phyloP scores from a whole-genome alignment of 208 protist species.

The Herpetomonas samuelpessoai region DNA sequence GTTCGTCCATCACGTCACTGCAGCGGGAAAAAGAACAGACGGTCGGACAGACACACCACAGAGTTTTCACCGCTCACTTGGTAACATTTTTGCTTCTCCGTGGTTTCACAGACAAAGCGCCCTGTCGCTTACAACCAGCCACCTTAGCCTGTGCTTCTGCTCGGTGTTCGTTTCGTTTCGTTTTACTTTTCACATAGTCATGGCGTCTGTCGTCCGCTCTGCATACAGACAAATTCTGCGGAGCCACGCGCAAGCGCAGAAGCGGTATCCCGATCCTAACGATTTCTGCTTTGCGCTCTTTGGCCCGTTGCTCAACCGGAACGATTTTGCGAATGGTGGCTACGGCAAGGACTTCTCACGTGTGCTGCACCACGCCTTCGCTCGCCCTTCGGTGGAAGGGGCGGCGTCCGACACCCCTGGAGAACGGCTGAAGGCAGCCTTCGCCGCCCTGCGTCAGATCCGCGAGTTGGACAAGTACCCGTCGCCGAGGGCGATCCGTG shows the following conservation, averaged over 20 bases:
- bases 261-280: slow-evolving; percentile 43
- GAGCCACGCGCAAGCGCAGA: slow-evolving; percentile 19
- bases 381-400: slow-evolving; percentile 40
- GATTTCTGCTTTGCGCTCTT: slow-evolving; percentile 74
- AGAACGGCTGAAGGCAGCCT: slow-evolving; percentile 47
- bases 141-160: neutral
- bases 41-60: too few species aligned
- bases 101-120: too few species aligned
- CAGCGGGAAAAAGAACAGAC: too few species aligned
- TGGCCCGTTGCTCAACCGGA: slow-evolving; percentile 43
- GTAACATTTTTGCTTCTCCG: too few species aligned
- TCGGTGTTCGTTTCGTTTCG: neutral
- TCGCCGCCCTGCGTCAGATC: slow-evolving; percentile 57
- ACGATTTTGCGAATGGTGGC: slow-evolving; percentile 67
- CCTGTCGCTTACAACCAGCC: neutral
- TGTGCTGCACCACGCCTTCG: slow-evolving; percentile 60
- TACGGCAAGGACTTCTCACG: slow-evolving; percentile 42
- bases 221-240: slow-evolving; percentile 76
- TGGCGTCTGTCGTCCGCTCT: slow-evolving; percentile 64
- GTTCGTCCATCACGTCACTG: too few species aligned
- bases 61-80: too few species aligned
- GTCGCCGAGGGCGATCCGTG: neutral
- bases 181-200: neutral
- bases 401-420: slow-evolving; percentile 33
- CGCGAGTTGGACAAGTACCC: slow-evolving; percentile 28